These are phyloP conservation scores for Picea abies DNA, from an alignment of 83 land plant species.

Conservation along the genomic window DNA sequence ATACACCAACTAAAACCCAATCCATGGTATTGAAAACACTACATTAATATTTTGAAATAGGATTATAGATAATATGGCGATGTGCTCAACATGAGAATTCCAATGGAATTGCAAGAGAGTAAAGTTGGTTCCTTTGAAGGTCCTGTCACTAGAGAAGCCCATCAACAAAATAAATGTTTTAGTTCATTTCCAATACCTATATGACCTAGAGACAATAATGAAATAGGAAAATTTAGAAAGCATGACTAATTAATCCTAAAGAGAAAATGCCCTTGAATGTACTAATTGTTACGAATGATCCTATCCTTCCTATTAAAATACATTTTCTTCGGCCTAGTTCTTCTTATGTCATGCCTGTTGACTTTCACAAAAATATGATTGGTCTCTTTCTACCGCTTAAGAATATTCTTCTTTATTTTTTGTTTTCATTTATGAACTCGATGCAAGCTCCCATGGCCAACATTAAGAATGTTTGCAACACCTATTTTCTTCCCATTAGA, in stretches of 20 bases:
- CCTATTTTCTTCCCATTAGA: neutral
- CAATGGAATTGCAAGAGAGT: no score
- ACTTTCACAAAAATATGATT: neutral
- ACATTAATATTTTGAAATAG: no score
- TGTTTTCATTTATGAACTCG: neutral
- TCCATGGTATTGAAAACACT: no score
- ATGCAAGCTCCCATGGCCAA: slow-evolving; percentile 8
- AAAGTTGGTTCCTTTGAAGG: no score
- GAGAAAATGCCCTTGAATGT: neutral
- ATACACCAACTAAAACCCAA: no score
- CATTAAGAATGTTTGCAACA: neutral
- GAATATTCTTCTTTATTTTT: neutral
- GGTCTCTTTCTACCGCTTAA: neutral
- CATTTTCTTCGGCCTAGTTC: slow-evolving; percentile 3
- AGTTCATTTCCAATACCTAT: no score
- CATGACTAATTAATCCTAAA: neutral
- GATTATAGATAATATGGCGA: no score
- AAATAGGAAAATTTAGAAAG: no score
- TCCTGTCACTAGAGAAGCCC: no score
- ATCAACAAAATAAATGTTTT: no score
- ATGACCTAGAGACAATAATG: no score
- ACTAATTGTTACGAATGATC: neutral
- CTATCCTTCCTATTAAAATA: neutral
- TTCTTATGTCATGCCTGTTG: neutral
- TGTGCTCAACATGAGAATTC: no score